Percentiles rank a stretch among this genome's conserved stretches.
These are phyloP conservation scores for Paraphoma sp. DNA, from an alignment of 2,329 filamentous ascomycete genomes.

Conservation along the genomic window DNA sequence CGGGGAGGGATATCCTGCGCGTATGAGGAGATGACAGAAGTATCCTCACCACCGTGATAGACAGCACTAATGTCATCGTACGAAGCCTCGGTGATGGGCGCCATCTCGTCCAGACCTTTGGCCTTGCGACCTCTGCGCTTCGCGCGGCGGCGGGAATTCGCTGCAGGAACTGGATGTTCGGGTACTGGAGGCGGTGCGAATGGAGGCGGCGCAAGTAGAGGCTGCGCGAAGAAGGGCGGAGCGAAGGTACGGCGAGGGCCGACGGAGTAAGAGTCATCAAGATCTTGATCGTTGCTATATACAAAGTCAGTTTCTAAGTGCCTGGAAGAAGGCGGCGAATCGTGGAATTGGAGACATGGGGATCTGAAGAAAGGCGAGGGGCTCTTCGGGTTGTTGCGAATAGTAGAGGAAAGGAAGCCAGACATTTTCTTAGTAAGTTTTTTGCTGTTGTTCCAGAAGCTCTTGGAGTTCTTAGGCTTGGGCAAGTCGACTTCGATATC, in stretches of 20 bases:
- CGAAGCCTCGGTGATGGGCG: constrained; percentile 33
- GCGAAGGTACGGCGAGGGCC: neutral
- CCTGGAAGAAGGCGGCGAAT: neutral
- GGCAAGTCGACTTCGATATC: constrained; percentile 6
- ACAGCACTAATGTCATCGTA: constrained; percentile 17
- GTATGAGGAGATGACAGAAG: constrained; percentile 24
- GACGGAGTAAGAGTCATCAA: neutral
- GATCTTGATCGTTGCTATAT: constrained; percentile 13
- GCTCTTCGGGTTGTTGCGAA: neutral
- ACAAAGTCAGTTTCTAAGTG: constrained; percentile 8
- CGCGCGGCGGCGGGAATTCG: neutral
- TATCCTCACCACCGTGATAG: constrained; percentile 16
- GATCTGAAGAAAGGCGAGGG: neutral
- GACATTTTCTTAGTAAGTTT: constrained; percentile 22
- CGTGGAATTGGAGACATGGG: neutral
- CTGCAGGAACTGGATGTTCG: neutral
- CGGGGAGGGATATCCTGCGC: constrained; percentile 3
- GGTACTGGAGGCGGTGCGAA: neutral
- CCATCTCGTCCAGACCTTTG: constrained; percentile 28
- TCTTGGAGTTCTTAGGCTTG: constrained; percentile 13
- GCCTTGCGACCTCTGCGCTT: neutral
- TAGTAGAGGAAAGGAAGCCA: neutral
- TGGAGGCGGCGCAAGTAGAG: no score
- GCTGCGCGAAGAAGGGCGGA: no score
- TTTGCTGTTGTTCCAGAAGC: constrained; percentile 9